phyloP scores from a whole-genome alignment of 2,329 filamentous ascomycete genomes.

The Sarocladiaceae sp. region DNA sequence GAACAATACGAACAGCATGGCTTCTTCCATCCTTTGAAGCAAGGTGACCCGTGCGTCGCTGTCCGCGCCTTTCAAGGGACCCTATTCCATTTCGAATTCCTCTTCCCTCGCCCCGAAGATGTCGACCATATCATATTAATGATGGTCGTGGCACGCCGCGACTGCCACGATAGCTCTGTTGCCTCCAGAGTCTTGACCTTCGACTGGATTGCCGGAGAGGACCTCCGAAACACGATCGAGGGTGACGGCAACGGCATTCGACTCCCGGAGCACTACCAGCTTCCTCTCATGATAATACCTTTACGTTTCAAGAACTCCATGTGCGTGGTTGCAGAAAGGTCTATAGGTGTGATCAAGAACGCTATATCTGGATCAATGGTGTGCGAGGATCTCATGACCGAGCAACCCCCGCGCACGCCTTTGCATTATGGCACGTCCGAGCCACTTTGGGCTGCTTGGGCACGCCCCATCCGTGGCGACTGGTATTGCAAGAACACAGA shows the following conservation, averaged over 20 bases:
- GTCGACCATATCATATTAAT: slow-evolving; percentile 72
- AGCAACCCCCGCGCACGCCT: slow-evolving; percentile 27
- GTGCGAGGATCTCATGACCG: slow-evolving; percentile 28
- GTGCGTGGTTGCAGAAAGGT: slow-evolving; percentile 58
- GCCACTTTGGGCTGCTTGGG: slow-evolving; percentile 81
- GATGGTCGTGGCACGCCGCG: slow-evolving; percentile 45
- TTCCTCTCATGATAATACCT: slow-evolving; percentile 69
- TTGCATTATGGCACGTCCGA: slow-evolving; percentile 41
- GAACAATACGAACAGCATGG: slow-evolving; percentile 40
- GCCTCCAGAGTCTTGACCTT: slow-evolving; percentile 46
- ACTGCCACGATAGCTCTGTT: background rate
- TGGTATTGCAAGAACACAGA: slow-evolving; percentile 63
- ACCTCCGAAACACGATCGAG: slow-evolving; percentile 30
- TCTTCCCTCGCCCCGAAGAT: slow-evolving; percentile 66
- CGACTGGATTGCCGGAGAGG: slow-evolving; percentile 54
- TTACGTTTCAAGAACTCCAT: slow-evolving; percentile 68
- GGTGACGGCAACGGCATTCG: background rate
- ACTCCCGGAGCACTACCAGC: slow-evolving; percentile 30
- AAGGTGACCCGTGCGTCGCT: slow-evolving; percentile 12
- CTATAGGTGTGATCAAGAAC: slow-evolving; percentile 53
- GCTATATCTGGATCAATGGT: slow-evolving; percentile 46
- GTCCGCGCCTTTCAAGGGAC: slow-evolving; percentile 57
- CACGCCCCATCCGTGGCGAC: slow-evolving; percentile 66
- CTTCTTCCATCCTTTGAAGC: slow-evolving; percentile 29
- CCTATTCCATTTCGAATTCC: slow-evolving; percentile 84